Conservation (phyloP, 768 basidiomycete genomes). For the Podaxis rugospora region DNA sequence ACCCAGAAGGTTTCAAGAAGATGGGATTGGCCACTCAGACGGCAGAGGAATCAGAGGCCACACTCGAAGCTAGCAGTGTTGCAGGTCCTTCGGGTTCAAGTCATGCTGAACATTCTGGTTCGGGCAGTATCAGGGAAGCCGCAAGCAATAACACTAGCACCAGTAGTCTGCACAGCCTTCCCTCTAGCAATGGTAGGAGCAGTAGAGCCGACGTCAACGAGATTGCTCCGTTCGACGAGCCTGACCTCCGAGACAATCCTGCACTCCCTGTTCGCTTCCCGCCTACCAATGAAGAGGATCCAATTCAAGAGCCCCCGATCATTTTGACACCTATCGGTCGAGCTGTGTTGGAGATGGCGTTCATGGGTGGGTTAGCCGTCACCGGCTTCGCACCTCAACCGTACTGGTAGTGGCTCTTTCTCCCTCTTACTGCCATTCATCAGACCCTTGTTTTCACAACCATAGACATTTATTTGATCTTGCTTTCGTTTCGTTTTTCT, state of each 20-base stretch:
- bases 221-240: constrained; percentile 8
- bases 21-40: constrained; percentile 55
- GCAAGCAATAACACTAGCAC: constrained; percentile 6
- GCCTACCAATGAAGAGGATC: constrained; percentile 20
- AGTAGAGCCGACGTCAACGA: neutral
- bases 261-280: neutral
- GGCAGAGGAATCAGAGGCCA: constrained; percentile 1
- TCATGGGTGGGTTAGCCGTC: constrained; percentile 48
- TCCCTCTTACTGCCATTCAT: neutral
- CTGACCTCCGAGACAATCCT: neutral
- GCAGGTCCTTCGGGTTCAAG: neutral
- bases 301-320: constrained; percentile 36
- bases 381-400: constrained; percentile 39
- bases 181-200: neutral
- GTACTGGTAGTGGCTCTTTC: constrained; percentile 12
- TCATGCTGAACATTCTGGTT: neutral
- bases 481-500: neutral
- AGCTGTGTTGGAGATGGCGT: constrained; percentile 54
- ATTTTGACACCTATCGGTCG: constrained; percentile 48
- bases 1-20: constrained; percentile 73
- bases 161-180: constrained; percentile 12
- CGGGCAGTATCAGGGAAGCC: neutral
- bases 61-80: neutral
- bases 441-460: constrained; percentile 1
- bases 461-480: neutral